A percentile compares a stretch with the other conserved stretches of the same genome.
Evolutionary conservation across 495 filamentous ascomycete genomes (phyloP).

Genomic region (Lasiosphaeria miniovina): DNA sequence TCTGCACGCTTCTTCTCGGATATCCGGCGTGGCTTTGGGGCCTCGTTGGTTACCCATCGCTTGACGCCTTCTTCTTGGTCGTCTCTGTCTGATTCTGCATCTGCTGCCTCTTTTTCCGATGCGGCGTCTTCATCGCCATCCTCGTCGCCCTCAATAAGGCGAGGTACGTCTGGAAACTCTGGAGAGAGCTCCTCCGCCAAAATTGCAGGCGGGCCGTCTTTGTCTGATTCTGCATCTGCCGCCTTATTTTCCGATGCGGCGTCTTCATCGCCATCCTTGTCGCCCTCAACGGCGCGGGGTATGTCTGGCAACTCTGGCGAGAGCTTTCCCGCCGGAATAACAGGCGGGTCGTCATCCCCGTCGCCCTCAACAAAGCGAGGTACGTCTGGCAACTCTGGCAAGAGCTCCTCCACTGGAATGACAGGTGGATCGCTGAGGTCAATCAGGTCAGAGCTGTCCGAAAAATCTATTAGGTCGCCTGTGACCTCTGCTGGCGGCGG

Average conservation of each 20-base stretch:
- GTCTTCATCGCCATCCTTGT: neutral
- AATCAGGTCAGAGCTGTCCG: neutral
- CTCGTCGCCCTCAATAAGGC: too few relatives aligned
- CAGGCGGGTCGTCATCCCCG: neutral
- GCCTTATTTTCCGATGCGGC: neutral
- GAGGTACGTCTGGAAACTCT: neutral
- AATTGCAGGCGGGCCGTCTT: neutral
- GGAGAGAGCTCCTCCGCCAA: neutral
- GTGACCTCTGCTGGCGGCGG: neutral
- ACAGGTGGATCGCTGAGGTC: neutral
- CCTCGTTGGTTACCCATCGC: conserved; percentile 21
- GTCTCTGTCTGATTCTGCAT: neutral
- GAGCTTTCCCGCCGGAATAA: neutral
- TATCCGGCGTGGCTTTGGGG: conserved; percentile 31
- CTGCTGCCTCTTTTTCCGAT: neutral
- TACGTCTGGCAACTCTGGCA: neutral
- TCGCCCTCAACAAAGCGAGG: too few relatives aligned
- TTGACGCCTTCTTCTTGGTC: conserved; percentile 25
- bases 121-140: neutral
- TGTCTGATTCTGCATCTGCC: neutral
- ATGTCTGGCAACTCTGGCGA: neutral
- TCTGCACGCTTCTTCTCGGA: conserved; percentile 49
- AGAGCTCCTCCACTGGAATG: neutral
- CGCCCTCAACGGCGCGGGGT: too few relatives aligned
- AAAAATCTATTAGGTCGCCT: neutral